Evolutionary conservation across 2,329 filamentous ascomycete genomes (phyloP).

Genomic region (Conoideocrella luteorostrata): DNA sequence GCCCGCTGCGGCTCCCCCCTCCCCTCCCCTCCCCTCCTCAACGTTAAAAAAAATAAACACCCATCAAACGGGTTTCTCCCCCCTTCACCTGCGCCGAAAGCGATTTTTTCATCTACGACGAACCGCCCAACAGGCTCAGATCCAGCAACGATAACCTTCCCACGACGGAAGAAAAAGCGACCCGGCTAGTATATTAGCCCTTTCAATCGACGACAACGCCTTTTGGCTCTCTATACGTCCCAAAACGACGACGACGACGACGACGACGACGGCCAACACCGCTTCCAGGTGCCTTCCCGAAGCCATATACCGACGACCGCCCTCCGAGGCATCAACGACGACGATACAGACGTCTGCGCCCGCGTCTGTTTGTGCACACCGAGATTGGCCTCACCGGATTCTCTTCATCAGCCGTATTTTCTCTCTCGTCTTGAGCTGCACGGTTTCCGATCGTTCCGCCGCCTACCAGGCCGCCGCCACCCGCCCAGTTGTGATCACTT

Average conservation of each 20-base stretch:
- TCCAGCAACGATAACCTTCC: conserved; percentile 1
- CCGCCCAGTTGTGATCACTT: conserved; percentile 32
- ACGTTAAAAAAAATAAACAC: conserved; percentile 6
- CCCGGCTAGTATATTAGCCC: neutral
- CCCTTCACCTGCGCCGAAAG: conserved; percentile 6
- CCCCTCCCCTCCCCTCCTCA: neutral
- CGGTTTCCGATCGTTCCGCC: conserved; percentile 12
- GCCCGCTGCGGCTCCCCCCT: neutral
- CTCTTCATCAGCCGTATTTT: neutral
- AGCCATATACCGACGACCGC: conserved; percentile 19
- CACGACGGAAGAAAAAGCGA: conserved; percentile 4
- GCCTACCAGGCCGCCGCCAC: conserved; percentile 11
- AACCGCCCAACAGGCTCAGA: conserved; percentile 6
- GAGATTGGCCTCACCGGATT: neutral
- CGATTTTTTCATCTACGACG: conserved; percentile 6
- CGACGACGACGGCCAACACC: conserved; percentile 1
- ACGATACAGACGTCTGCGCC: conserved; percentile 17
- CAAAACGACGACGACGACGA: conserved; percentile 4
- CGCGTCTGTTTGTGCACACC: conserved; percentile 5
- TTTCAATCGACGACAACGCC: conserved; percentile 9
- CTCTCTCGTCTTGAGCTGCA: conserved; percentile 3
- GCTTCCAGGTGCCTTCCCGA: conserved; percentile 8
- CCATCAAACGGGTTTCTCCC: neutral
- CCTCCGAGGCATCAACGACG: conserved; percentile 26
- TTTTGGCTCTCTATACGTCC: neutral